Percentiles rank a stretch among this genome's conserved stretches.
phyloP scores from a whole-genome alignment of 805 yeast species.

The Metschnikowia drakensbergensis region DNA sequence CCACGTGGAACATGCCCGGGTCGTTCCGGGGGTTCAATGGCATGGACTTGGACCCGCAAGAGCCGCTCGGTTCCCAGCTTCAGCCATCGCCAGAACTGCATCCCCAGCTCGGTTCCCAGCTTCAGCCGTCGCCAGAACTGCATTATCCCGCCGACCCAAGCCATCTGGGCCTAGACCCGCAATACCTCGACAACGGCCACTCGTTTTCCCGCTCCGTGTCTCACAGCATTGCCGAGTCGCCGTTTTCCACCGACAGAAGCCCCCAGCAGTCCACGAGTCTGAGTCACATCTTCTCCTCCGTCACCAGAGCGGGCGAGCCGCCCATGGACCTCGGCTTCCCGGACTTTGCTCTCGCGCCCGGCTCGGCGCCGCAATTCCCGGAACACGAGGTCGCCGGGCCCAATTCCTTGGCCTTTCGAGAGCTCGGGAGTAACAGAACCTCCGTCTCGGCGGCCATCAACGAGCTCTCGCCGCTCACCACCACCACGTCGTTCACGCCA shows the following conservation, averaged over 20 bases:
- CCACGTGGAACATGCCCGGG: conserved; percentile 15
- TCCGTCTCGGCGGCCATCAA: conserved; percentile 12
- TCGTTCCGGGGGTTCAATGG: conserved; percentile 4
- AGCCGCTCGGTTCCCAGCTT: too few species aligned
- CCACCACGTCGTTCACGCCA: conserved; percentile 42
- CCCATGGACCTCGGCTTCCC: background rate
- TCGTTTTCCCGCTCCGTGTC: background rate
- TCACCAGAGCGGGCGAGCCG: background rate
- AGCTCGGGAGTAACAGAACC: conserved; percentile 13
- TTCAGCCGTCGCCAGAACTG: too few species aligned
- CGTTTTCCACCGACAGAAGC: background rate
- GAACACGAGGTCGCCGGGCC: background rate
- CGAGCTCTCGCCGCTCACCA: conserved; percentile 41
- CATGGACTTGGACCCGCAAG: background rate
- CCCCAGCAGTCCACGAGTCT: background rate
- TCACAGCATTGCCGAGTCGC: background rate
- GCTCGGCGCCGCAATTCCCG: background rate
- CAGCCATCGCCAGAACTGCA: too few species aligned
- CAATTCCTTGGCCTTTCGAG: background rate
- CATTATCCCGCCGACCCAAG: background rate
- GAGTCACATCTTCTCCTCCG: background rate
- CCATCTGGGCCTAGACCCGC: background rate
- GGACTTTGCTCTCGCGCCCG: background rate
- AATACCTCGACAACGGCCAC: background rate
- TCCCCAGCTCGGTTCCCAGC: too few species aligned